Conservation (phyloP, 129 eudicot genomes). For the Artemisia tridentata region DNA sequence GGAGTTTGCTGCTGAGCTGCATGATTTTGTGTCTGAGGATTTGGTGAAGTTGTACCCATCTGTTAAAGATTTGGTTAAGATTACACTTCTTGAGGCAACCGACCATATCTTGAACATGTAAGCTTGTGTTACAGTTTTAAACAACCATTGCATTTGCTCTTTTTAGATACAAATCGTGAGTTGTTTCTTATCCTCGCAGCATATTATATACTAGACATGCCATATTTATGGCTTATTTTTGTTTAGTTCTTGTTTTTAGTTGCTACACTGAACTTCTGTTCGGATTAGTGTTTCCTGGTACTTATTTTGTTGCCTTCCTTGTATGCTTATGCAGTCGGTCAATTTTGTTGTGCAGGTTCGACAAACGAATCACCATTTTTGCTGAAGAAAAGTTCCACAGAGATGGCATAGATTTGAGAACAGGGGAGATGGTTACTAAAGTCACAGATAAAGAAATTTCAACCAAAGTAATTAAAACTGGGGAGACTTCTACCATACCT, state of each 20-base stretch:
- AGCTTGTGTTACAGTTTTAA: slow-evolving; percentile 18
- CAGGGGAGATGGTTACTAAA: slow-evolving; percentile 82
- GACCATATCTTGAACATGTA: slow-evolving; percentile 88
- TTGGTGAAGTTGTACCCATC: slow-evolving; percentile 67
- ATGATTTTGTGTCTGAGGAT: slow-evolving; percentile 82
- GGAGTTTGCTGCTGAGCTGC: slow-evolving; percentile 93
- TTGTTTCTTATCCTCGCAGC: no score
- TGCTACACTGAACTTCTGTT: no score
- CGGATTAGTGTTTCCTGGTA: no score
- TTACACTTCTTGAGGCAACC: slow-evolving; percentile 80
- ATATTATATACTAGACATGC: no score
- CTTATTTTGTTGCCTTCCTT: not conserved
- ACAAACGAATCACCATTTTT: slow-evolving; percentile 76
- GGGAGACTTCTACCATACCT: slow-evolving; percentile 59
- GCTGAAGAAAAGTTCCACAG: slow-evolving; percentile 83
- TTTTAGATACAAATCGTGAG: no score
- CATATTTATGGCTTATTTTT: no score
- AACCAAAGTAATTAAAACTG: slow-evolving; percentile 70
- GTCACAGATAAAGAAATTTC: slow-evolving; percentile 70
- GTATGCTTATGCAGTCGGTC: not conserved
- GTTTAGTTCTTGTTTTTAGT: no score
- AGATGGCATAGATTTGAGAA: slow-evolving; percentile 76
- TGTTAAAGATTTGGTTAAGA: slow-evolving; percentile 69
- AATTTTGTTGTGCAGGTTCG: slow-evolving; percentile 57
- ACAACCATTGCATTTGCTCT: slow-evolving; percentile 1